Evolutionary conservation across 495 filamentous ascomycete genomes (phyloP), one percentile per base, ranked within the genome.

Genomic region (Gamarada debralockiae): DNA sequence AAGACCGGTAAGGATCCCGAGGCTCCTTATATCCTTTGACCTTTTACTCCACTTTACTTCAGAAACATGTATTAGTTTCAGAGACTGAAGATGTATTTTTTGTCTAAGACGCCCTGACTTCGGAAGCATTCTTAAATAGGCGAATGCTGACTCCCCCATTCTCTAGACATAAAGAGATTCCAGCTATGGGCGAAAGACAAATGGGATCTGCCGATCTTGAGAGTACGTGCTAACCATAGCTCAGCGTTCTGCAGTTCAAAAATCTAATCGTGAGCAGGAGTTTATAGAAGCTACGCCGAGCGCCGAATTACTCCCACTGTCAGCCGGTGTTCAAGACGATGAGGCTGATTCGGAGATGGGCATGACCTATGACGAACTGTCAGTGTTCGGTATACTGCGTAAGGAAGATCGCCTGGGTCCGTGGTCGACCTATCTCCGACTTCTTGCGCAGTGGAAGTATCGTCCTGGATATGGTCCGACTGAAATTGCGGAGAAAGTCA

Each of bases 81-180:
- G n/a, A n/a, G n/a, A n/a, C n/a, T n/a, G n/a, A n/a, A n/a, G n/a
- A n/a, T n/a, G n/a, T 7, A 34, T 34, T 34, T 34, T 14, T 34
- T 7, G 29, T 7, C 29, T 7, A 34, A 34, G 29, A 17, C 5
- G 9, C 37, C 12, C 37, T 40, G 37, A 40, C 37, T 17, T 34
- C n/a, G 39, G 39, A 22, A 42, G 39, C 39, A 42, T 42, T 42
- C 20, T 22, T 7, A 45, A 45, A 22, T 23, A 27, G 10, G 21
- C 8, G 14, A 95, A 56, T 68, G n/a, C n/a, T n/a, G n/a, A n/a
- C n/a, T n/a, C n/a, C n/a, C n/a, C n/a, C n/a, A n/a, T n/a, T n/a
- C n/a, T n/a, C n/a, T n/a, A n/a, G n/a, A n/a, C n/a, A n/a, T 95
- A 3, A 91, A 86, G 61, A 68, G 75, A 8, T 92, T 95, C 74